Evolutionary conservation across 352 stramenopile genomes (phyloP), one percentile per base, ranked within the genome.

Genomic region (Globisporangium sylvaticum): DNA sequence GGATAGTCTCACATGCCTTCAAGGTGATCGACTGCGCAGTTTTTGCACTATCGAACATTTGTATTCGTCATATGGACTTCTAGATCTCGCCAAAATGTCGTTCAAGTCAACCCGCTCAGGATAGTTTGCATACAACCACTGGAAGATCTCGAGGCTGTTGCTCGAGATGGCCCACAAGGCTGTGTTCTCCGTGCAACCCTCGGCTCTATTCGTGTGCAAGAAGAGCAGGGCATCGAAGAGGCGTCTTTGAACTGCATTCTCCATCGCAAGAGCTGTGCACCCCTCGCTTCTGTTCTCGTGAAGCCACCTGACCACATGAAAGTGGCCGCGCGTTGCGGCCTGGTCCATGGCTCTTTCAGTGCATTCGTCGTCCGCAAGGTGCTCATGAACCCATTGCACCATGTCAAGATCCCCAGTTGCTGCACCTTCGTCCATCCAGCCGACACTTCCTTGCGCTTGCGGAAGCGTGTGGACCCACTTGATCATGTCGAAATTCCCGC

Each of bases 121-220:
- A n/a, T 60, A 60, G 9, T 60, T 37, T 25, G 20, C 27, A 24
- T n/a, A 44, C 25, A 60, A 4, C 54, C 54, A 60, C 54, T 44
- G 54, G 54, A 60, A 60, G 15, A 60, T 44, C 54, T 44, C 27
- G 18, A 60, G 54, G 29, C n/a, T 44, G 6, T 42, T 27, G 31
- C 27, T 44, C 3, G 7, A 12, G 53, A 58, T 2, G 8, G 31
- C 29, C 12, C n/a, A 20, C 54, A 42, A n/a, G 7, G 20, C 54
- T 10, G 50, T 56, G 22, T 60, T 27, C 27, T 60, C 14, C 0
- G 32, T 48, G 9, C 31, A 46, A 10, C 56, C 56, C 12, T 64
- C 58, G 7, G 34, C 25, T 39, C 59, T 27, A 48, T 57, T 65
- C 15, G 59, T 18, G 18, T 34, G 29, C 25, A 65, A 29, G n/a